These are phyloP conservation scores for Pleurotus citrinopileatus DNA, from an alignment of 768 basidiomycete genomes.

Conservation along the genomic window DNA sequence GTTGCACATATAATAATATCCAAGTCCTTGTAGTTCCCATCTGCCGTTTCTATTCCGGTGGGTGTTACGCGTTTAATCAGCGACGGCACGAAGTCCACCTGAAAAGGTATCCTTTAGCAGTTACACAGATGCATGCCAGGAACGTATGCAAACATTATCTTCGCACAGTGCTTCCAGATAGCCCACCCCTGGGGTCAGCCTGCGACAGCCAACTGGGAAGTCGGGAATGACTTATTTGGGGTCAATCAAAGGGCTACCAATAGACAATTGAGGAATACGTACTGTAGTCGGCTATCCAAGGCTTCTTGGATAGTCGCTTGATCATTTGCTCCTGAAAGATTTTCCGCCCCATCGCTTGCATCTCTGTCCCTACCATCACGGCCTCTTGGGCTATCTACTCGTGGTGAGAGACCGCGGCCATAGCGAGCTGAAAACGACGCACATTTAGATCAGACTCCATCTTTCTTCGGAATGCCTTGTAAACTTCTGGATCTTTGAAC, in stretches of 20 bases:
- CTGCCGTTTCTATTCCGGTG: conserved; percentile 52
- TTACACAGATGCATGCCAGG: neutral
- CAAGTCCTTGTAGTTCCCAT: conserved; percentile 51
- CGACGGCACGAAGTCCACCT: conserved; percentile 53
- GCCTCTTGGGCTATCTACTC: conserved; percentile 35
- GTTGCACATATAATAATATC: conserved; percentile 67
- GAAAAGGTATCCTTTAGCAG: neutral
- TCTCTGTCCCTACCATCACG: conserved; percentile 36
- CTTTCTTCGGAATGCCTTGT: conserved; percentile 43
- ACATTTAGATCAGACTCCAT: conserved; percentile 53
- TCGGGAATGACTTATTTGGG: conserved; percentile 48
- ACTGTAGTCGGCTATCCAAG: conserved; percentile 60
- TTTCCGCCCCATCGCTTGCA: conserved; percentile 32
- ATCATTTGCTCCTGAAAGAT: conserved; percentile 45
- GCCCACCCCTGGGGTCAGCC: conserved; percentile 67
- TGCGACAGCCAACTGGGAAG: conserved; percentile 56
- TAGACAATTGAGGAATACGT: conserved; percentile 12
- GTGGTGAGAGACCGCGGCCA: neutral
- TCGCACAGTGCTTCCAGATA: conserved; percentile 64
- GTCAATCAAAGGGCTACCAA: conserved; percentile 1
- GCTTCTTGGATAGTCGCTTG: conserved; percentile 49
- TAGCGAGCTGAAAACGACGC: conserved; percentile 11
- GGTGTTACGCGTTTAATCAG: conserved; percentile 50
- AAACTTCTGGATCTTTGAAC: conserved; percentile 47
- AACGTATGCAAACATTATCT: conserved; percentile 47